Evolutionary conservation across 2,329 filamentous ascomycete species (phyloP), one percentile per base, ranked within the genome.

Genomic region (Fusarium sp.): DNA sequence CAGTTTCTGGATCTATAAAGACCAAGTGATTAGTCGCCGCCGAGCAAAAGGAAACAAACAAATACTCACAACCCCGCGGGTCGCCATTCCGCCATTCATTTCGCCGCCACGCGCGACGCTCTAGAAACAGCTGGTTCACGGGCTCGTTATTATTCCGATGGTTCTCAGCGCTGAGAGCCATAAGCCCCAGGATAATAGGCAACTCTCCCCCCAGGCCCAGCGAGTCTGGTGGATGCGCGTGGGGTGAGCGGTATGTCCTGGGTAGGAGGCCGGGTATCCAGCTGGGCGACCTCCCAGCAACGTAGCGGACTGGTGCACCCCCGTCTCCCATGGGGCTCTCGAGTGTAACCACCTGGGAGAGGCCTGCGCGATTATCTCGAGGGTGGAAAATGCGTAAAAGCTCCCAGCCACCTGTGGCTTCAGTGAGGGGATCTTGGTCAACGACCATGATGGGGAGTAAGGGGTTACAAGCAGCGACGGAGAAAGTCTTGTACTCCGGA

Each of bases 201-300:
- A 85, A 61, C n/a, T 83, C 79, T 17, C 84, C 84, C 1, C 80
- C 78, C 1, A 85, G 79, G 0, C 84, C 83, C 0, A 7, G 20
- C 0, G 84, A 84, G 0, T 6, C 51, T 4, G 58, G 73, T 1
- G 65, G 10, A 6, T 38, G 16, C 3, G 44, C 1, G 4, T 10
- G 3, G 1, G 75, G 74, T 35, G 77, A 76, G 20, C 40, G 58
- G 65, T 83, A 85, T 1, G 75, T 75, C 16, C 16, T 9, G 0
- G 83, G 84, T 2, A 85, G 73, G 14, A 85, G 69, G 10, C 73
- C 67, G 0, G 83, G 83, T 3, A 85, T 80, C 83, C 84, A 85
- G n/a, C 71, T 78, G 0, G 84, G 79, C 1, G 67, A 63, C 0
- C 42, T 51, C 0, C 83, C 84, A 1, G 78, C 79, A 3, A 81